These are phyloP conservation scores for Coleophoma crateriformis DNA, from an alignment of 2,329 filamentous ascomycete species.

Conservation along the genomic window DNA sequence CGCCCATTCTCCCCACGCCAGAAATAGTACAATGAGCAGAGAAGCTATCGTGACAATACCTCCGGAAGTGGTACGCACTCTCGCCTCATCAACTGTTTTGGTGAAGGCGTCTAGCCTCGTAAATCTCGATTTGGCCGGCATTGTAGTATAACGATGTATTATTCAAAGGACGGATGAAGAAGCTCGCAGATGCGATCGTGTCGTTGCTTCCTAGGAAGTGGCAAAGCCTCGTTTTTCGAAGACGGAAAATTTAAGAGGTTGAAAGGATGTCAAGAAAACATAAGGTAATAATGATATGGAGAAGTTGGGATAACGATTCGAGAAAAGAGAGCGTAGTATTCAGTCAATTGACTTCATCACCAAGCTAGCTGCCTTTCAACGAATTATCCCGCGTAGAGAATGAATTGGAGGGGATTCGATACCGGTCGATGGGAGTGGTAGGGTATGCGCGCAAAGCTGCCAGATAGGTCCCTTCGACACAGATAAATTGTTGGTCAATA, in stretches of 20 bases:
- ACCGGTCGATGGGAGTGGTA: too few species aligned
- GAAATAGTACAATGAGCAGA: conserved; percentile 78
- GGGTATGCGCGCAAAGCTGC: too few species aligned
- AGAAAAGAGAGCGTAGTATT: not conserved
- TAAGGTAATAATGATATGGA: not conserved
- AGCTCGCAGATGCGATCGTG: not conserved
- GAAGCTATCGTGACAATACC: conserved; percentile 92
- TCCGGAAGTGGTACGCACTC: conserved; percentile 90
- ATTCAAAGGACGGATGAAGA: not conserved
- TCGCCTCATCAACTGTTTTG: conserved; percentile 97
- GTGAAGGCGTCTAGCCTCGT: conserved; percentile 97
- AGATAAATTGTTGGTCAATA: too few species aligned
- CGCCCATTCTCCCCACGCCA: conserved; percentile 92
- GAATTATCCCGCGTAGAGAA: not conserved
- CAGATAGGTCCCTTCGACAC: too few species aligned
- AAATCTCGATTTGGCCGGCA: conserved; percentile 91
- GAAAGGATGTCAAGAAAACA: not conserved
- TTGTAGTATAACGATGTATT: conserved; percentile 30
- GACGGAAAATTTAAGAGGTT: too few species aligned
- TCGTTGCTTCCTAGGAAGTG: too few species aligned
- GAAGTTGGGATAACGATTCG: too few species aligned
- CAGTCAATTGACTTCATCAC: conserved; percentile 2
- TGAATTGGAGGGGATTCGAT: not conserved
- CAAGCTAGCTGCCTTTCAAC: not conserved
- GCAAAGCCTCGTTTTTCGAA: too few species aligned